Base-by-base conservation (phyloP, 2,329 filamentous ascomycete species). In the Parastagonospora nodorum region DNA sequence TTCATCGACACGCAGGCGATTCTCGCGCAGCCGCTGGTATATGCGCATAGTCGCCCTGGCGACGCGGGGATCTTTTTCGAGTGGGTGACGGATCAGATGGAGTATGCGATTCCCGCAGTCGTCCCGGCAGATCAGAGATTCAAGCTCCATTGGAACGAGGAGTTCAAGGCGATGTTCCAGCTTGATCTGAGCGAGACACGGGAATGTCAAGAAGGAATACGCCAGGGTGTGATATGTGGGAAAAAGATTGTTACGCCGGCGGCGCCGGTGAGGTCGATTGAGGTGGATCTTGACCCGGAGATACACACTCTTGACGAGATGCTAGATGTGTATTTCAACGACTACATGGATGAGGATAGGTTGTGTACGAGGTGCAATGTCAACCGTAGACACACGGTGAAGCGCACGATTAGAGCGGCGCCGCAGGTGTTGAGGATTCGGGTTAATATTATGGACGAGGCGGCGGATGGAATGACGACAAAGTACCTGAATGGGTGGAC, bases 351-450 rank as follows among this genome's bases (percentile, higher is more conserved):
- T 1, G 1, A 8, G 10, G 2, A 6, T 11, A 24, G 10, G 15
- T 11, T 31, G n/a, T 53, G 50, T 39, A 14, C 9, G 5, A 33
- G 4, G 4, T 49, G 50, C 27, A 8, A 14, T 27, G 14, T 4
- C 11, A 8, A 12, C 6, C 29, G 5, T n/a, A 30, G 2, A 8
- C 31, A 40, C 10, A 1, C 8, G 4, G 12, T 28, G 10, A 12
- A 15, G 5, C 15, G 42, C n/a, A 30, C 8, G 8, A 53, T 53
- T 19, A 33, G 14, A 5, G 50, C 50, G 16, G 50, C 45, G 27
- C 50, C 50, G 4, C 50, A 53, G 33, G 38, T 53, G 8, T 19
- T 53, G 12, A 42, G 45, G 33, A 37, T 53, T 16, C 14, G 15
- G 4, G 33, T 53, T 10, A 8, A 29, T 12, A 5, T 45, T 10